These are phyloP conservation scores for Agrostemma githago DNA, from an alignment of 148 eudicot genomes.

Conservation along the genomic window DNA sequence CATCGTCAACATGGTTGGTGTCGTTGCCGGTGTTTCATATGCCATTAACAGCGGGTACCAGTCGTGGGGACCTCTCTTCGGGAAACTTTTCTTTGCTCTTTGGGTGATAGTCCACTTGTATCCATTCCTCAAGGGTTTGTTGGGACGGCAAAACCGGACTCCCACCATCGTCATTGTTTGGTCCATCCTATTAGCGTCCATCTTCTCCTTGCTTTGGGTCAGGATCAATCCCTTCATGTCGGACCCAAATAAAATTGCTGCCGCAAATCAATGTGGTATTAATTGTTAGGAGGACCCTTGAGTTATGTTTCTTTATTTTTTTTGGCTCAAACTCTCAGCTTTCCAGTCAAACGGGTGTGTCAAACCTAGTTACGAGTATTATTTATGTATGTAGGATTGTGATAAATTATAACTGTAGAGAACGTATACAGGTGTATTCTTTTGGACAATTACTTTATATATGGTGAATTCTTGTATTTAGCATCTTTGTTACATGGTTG, in stretches of 20 bases:
- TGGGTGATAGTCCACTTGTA: conserved; percentile 84
- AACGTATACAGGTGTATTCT: conserved; percentile 7
- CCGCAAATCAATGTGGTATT: conserved; percentile 51
- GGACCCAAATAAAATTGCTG: conserved; percentile 24
- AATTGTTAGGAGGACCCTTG: conserved; percentile 32
- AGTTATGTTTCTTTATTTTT: not conserved
- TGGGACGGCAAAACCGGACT: conserved; percentile 72
- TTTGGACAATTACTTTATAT: conserved; percentile 2
- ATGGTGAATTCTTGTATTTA: not conserved
- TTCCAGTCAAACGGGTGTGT: not conserved
- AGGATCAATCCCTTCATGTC: conserved; percentile 73
- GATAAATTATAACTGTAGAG: not conserved
- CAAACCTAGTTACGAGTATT: not conserved
- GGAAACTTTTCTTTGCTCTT: conserved; percentile 69
- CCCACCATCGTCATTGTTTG: conserved; percentile 86
- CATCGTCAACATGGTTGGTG: conserved; percentile 63
- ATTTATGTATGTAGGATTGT: conserved; percentile 8
- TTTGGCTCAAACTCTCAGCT: not conserved
- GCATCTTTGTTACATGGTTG: not conserved
- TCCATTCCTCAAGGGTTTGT: conserved; percentile 82
- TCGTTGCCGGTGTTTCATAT: conserved; percentile 74
- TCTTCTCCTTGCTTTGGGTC: conserved; percentile 81
- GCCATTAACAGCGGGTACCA: conserved; percentile 79
- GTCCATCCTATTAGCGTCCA: conserved; percentile 75
- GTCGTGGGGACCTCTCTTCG: conserved; percentile 85